Conservation (phyloP, 352 stramenopile genomes). For the Phytophthora pluvialis region DNA sequence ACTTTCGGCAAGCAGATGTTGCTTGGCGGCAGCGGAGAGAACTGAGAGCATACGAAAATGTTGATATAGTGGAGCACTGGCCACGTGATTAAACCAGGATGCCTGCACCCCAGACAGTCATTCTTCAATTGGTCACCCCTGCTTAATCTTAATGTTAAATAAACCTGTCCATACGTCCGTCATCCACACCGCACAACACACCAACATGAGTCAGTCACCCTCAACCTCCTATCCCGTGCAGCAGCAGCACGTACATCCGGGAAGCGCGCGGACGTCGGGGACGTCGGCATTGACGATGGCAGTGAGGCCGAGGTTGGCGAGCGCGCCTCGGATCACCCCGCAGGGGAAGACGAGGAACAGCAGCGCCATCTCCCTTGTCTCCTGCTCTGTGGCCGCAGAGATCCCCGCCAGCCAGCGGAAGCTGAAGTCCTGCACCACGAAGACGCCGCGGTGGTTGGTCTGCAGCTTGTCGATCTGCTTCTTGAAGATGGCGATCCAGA, state of each 20-base stretch:
- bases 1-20: slow-evolving; percentile 71
- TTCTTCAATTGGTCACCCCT: slow-evolving; percentile 46
- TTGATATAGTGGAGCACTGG: slow-evolving; percentile 4
- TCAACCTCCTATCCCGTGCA: not conserved
- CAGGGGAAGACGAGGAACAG: slow-evolving; percentile 96
- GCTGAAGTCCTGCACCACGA: slow-evolving; percentile 96
- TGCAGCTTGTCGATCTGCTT: slow-evolving; percentile 99
- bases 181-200: slow-evolving; percentile 1
- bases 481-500: slow-evolving; percentile 97
- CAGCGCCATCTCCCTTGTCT: slow-evolving; percentile 92
- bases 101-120: slow-evolving; percentile 11
- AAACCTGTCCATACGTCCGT: slow-evolving; percentile 59
- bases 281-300: slow-evolving; percentile 96
- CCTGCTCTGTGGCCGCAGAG: slow-evolving; percentile 76
- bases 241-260: slow-evolving; percentile 83
- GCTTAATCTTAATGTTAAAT: slow-evolving; percentile 93
- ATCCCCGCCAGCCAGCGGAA: slow-evolving; percentile 93
- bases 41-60: slow-evolving; percentile 13
- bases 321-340: slow-evolving; percentile 93
- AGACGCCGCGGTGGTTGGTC: slow-evolving; percentile 95
- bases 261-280: slow-evolving; percentile 90
- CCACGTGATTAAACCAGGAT: slow-evolving; percentile 19
- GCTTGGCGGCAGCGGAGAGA: slow-evolving; percentile 15
- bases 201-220: slow-evolving; percentile 1
- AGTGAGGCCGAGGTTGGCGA: slow-evolving; percentile 95